Evolutionary conservation across 192 early-diverging fungal species (phyloP).

Genomic region (Backusella mclennaniae): DNA sequence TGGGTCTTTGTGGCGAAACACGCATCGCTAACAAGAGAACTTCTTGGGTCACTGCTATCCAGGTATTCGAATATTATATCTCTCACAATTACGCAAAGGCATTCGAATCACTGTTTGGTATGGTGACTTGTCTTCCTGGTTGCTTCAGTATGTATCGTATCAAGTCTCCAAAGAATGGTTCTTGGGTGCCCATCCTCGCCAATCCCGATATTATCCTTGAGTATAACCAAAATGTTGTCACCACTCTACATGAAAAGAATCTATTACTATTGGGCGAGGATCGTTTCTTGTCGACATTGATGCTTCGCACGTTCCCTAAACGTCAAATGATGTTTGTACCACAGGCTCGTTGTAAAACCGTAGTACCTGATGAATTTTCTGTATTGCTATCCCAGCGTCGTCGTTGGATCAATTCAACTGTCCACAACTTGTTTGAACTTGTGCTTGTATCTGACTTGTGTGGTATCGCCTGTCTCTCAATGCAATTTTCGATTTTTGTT

Average conservation of each 20-base stretch:
- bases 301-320: slow-evolving; percentile 81
- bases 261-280: slow-evolving; percentile 83
- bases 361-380: slow-evolving; percentile 77
- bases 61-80: slow-evolving; percentile 97
- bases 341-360: slow-evolving; percentile 77
- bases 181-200: slow-evolving; percentile 78
- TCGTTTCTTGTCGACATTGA: slow-evolving; percentile 80
- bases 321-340: slow-evolving; percentile 87
- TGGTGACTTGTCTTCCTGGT: slow-evolving; percentile 92
- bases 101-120: slow-evolving; percentile 93
- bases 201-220: slow-evolving; percentile 83
- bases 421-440: slow-evolving; percentile 86
- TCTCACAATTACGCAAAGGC: slow-evolving; percentile 92
- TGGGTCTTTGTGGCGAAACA: slow-evolving; percentile 98
- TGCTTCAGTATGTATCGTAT: slow-evolving; percentile 99
- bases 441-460: slow-evolving; percentile 84
- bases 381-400: slow-evolving; percentile 87
- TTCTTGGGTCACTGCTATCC: slow-evolving; percentile 84
- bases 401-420: slow-evolving; percentile 93
- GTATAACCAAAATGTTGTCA: slow-evolving; percentile 76
- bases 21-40: slow-evolving; percentile 90
- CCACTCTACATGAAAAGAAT: slow-evolving; percentile 83
- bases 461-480: slow-evolving; percentile 86
- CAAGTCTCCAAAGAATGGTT: slow-evolving; percentile 68
- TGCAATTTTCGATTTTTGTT: slow-evolving; percentile 75